Evolutionary conservation across 768 basidiomycete genomes (phyloP), one percentile per base, ranked within the genome.

Genomic region (Leccinellum luteum): DNA sequence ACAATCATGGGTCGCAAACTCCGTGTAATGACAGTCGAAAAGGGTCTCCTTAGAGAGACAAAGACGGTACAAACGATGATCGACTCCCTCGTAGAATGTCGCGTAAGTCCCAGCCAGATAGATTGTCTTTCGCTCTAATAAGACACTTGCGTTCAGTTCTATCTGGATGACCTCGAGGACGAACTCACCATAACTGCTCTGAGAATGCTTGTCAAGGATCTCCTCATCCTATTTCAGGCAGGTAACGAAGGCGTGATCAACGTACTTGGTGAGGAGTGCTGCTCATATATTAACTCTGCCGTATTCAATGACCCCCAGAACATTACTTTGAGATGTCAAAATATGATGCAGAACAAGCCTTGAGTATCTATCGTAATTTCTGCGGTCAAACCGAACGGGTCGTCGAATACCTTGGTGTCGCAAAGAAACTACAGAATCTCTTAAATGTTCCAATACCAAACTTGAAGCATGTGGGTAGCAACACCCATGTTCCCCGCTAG

Each of bases 261-360:
- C 64, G 84, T 89, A 34, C 76, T 90, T 47, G 94, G 86, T 82
- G 74, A 75, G 72, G 74, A 77, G 23, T 13, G 13, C 17, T 66
- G 75, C 58, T 71, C 72, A 56, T 50, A 43, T 3, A 19, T 31
- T 14, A 27, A 15, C 32, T 47, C 15, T n/a, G 31, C 52, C 23
- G 31, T 65, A 28, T 62, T 69, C n/a, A 72, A 54, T 27, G 14
- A 25, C 10, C 25, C 30, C 25, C 59, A 86, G 97, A 98, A 68
- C 90, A 96, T 74, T 99, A 97, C 74, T 98, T 98, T 66, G 95
- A 97, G 70, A 98, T 98, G 97, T 92, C 94, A 0, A 89, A 90
- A 60, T 73, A 86, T n/a, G 96, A 98, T 68, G 97, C 96, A 0
- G 76, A 82, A 35, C 85, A 90, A 31, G 91, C 96, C 2, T 82